Percentiles rank a stretch among this genome's conserved stretches.
These are phyloP conservation scores for Celoporthe dispersa DNA, from an alignment of 2,329 filamentous ascomycete species.

Conservation along the genomic window DNA sequence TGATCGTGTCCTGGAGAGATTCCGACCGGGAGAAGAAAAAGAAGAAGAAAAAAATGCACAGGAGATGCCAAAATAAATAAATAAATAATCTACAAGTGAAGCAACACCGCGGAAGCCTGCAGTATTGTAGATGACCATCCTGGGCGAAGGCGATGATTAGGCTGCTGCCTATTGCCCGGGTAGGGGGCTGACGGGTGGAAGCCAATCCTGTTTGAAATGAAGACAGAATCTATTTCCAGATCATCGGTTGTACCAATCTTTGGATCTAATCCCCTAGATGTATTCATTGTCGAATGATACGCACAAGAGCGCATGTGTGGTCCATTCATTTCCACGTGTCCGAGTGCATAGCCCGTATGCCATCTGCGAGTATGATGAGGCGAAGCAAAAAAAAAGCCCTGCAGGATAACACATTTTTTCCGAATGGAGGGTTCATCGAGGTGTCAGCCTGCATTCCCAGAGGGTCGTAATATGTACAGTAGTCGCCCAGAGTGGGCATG, in stretches of 20 bases:
- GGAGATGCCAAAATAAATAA: background rate
- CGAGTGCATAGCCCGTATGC: background rate
- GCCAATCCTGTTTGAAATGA: slow-evolving; percentile 4
- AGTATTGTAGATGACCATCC: background rate
- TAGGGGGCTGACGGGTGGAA: background rate
- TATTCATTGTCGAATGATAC: background rate
- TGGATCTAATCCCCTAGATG: background rate
- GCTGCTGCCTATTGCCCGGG: slow-evolving; percentile 1
- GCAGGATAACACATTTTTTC: background rate
- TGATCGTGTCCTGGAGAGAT: too few relatives aligned
- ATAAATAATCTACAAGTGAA: too few relatives aligned
- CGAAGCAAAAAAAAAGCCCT: background rate
- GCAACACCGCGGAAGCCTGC: background rate
- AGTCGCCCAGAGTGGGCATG: background rate
- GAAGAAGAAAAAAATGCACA: background rate
- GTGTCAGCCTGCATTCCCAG: background rate
- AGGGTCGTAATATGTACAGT: background rate
- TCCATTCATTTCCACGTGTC: background rate
- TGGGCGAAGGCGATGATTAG: slow-evolving; percentile 11
- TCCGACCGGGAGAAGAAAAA: background rate
- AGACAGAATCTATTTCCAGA: background rate
- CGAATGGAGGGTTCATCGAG: background rate
- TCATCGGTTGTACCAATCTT: background rate
- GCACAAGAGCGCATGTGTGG: slow-evolving; percentile 1
- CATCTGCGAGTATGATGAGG: background rate